Percentiles rank a stretch among this genome's conserved stretches.
Evolutionary conservation across 331 rosid species (phyloP).

Genomic region (Malus hybrid): DNA sequence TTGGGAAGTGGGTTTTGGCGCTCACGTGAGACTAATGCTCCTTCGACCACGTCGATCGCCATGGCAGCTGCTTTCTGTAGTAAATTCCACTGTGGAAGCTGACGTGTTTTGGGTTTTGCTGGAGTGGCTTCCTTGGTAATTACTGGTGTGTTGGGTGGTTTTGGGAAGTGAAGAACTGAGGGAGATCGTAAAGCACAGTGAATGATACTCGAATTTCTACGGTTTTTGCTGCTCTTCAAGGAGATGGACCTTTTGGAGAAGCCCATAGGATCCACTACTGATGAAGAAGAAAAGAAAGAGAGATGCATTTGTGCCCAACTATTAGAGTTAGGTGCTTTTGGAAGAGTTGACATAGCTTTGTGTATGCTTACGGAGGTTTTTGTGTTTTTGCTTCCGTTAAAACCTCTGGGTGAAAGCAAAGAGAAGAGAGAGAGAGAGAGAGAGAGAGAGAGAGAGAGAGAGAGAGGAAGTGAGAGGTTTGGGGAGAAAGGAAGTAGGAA

Average conservation of each 20-base stretch:
- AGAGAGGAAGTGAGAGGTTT: constrained; percentile 9
- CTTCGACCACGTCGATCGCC: constrained; percentile 56
- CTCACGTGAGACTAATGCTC: constrained; percentile 58
- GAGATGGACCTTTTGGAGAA: constrained; percentile 22
- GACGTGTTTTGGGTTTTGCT: background rate
- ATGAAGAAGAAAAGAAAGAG: constrained; percentile 2
- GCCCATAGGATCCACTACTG: constrained; percentile 29
- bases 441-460: too few relatives aligned
- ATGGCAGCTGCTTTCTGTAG: constrained; percentile 65
- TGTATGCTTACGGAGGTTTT: background rate
- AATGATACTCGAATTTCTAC: constrained; percentile 12
- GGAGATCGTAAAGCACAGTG: constrained; percentile 54
- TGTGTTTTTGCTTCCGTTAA: background rate
- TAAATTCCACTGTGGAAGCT: constrained; percentile 39
- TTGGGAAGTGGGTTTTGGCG: constrained; percentile 13
- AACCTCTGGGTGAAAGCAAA: background rate
- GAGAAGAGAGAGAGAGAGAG: background rate
- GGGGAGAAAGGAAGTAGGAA: constrained; percentile 17
- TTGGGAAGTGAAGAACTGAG: constrained; percentile 54
- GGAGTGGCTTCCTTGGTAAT: constrained; percentile 22
- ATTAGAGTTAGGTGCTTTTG: constrained; percentile 24
- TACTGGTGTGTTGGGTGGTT: constrained; percentile 24
- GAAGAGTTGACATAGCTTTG: constrained; percentile 44
- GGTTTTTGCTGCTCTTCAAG: constrained; percentile 19
- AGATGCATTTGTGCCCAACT: constrained; percentile 32